These are phyloP conservation scores for Neurospora crassa DNA, from an alignment of 2,329 filamentous ascomycete genomes.

Conservation along the genomic window DNA sequence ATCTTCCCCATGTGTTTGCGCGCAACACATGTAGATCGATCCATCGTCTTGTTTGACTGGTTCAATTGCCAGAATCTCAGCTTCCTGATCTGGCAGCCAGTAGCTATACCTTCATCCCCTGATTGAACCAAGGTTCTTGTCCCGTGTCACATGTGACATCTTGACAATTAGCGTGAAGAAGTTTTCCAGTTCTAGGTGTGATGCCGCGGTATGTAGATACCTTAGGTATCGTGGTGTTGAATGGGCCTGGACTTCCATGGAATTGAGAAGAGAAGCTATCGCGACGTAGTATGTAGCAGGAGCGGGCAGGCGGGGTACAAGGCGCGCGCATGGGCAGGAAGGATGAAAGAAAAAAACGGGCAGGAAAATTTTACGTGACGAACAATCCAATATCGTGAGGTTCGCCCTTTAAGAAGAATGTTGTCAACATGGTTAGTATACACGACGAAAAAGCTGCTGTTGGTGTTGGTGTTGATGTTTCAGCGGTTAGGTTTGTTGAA, in stretches of 20 bases:
- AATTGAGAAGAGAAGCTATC: neutral
- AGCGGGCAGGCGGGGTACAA: too few relatives aligned
- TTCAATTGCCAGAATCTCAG: neutral
- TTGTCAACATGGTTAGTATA: neutral
- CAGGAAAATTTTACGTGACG: accelerated
- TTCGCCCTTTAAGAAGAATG: neutral
- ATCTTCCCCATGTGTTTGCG: neutral
- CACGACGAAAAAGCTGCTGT: neutral
- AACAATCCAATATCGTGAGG: neutral
- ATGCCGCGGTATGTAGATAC: neutral
- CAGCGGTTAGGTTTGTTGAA: neutral
- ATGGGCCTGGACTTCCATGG: neutral
- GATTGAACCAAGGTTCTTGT: neutral
- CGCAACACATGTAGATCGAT: neutral
- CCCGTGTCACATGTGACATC: neutral
- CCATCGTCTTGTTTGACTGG: neutral
- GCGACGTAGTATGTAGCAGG: too few relatives aligned
- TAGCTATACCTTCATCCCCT: neutral
- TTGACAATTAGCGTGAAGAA: neutral
- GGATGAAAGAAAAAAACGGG: neutral
- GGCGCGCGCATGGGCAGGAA: neutral
- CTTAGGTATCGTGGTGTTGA: neutral
- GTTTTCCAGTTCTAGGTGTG: neutral
- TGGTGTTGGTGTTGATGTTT: neutral
- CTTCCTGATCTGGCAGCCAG: neutral